Evolutionary conservation across 140 eudicot species (phyloP), one percentile per base, ranked within the genome.

Genomic region (Erigeron philadelphicus): DNA sequence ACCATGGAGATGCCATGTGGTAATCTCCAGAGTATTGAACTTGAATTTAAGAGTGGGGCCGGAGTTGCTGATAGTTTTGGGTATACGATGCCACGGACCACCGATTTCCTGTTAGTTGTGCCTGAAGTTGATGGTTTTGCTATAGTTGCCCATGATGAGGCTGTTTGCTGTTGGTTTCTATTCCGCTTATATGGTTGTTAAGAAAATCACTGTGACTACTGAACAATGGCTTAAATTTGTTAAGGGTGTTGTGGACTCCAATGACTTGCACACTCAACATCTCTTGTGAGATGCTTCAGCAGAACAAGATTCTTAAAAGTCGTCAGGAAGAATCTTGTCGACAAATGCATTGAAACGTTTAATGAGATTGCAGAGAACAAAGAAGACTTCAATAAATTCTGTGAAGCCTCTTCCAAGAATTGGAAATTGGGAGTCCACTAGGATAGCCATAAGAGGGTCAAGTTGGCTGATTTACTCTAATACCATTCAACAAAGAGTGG

Each of bases 401-500:
- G 84, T 18, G 90, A 87, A 11, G 95, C 95, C 2, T 87, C 84
- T 73, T 87, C 95, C 0, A 84, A 87, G 86, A 84, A 87, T 56
- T 64, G 84, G 71, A 87, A 84, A 56, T 23, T 88, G 71, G 95
- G 91, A 17, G 78, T 88, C 57, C 95, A 85, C 50, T 88, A 88
- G 42, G 95, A 88, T 81, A 82, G 87, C 68, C 91, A 88, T 63
- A 88, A 88, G 84, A 67, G 91, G 67, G 46, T 81, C 0, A 88
- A 88, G 18, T 8, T 88, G 66, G 95, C 91, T 41, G 95, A 88
- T 44, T 50, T 88, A 44, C 91, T 88, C 0, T 48, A 91, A 2
- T 88, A 88, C 74, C 82, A 88, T 72, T 84, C 95, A 0, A 88
- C 95, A 38, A 88, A 82, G 78, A 88, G 95, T 7, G 91, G 95